Evolutionary conservation across 805 yeast genomes (phyloP), one percentile per base, ranked within the genome.

Genomic region (Soucietia sequanensis): DNA sequence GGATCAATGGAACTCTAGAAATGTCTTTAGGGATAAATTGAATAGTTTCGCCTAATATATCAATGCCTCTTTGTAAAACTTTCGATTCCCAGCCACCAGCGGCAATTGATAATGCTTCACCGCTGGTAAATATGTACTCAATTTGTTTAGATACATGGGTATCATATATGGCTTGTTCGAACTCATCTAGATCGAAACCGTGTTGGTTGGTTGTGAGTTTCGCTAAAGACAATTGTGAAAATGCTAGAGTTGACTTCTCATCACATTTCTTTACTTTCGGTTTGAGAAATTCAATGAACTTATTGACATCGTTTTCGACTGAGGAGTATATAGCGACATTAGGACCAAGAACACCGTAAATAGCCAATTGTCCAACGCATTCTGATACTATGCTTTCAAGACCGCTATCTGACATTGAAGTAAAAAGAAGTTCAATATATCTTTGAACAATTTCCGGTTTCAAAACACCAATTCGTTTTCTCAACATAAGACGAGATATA

Each of bases 61-160:
- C 95, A 30, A 79, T 48, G 10, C 71, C 62, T 29, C 74, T 70
- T 18, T 54, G 51, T 43, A 88, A 57, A 10, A 72, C 67, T 19
- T 63, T 68, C 1, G 95, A 81, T 3, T 70, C 56, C 93, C 95
- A 84, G 0, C 96, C 95, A 13, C 79, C 72, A 0, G 86, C 81
- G 4, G 84, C 49, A 10, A 86, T 67, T 17, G 85, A 70, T 13
- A 90, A 59, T 0, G 95, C 89, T 53, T 91, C 98, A 34, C 98
- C 97, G 30, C 81, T 72, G 0, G 88, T 71, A 45, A 91, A 87
- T 14, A 83, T 60, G 33, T 68, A 76, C 41, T 91, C 97, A n/a
- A 78, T 66, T 41, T 84, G 87, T 42, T 84, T 87, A 0, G 88
- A 74, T 4, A 52, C 55, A 52, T 83, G 80, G 0, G 84, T 70